Evolutionary conservation across 1,284 basidiomycete genomes (phyloP), one percentile per base, ranked within the genome.

Genomic region (Mycosarcoma maydis): DNA sequence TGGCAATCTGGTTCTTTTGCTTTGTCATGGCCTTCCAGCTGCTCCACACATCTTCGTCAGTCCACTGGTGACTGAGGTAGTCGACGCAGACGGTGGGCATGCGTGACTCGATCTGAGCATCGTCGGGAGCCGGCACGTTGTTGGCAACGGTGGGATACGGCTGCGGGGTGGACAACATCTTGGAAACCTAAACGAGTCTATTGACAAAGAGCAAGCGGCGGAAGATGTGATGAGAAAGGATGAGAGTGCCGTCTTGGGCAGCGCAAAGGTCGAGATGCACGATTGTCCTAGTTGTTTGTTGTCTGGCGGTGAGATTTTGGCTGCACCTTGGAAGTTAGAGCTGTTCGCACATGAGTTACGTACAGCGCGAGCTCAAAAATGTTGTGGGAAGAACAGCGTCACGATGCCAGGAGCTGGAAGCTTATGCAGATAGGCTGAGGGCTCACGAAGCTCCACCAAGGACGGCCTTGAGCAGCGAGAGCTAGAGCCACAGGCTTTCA

Each of bases 11-110:
- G 82, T 97, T 92, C 88, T 98, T 98, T 85, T 94, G 92, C 70
- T 92, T 89, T 44, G 95, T 98, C 94, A 98, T 98, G 81, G 90
- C 92, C 73, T 95, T 88, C 95, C 95, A 98, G 46, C 91, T 93
- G 55, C 91, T 90, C 94, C 94, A 97, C 13, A 98, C 93, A 83
- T 98, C 96, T 83, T 98, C 94, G 83, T 98, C 96, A 68, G 89
- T 87, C 95, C 96, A 98, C 62, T 96, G 87, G 83, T 98, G 94
- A 46, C 91, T 94, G 58, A 87, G 84, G 74, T 88, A 88, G 82
- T 88, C 87, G 57, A 88, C 87, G 77, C 86, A 87, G 75, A 87
- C 86, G 50, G 85, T 85, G 9, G 87, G 87, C 60, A 74, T 76
- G 37, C 71, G 57, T 30, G 73, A 70, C 44, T 75, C 68, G 70